These are phyloP conservation scores for Xylaria sp. DNA, from an alignment of 2,329 filamentous ascomycete genomes.

Conservation along the genomic window DNA sequence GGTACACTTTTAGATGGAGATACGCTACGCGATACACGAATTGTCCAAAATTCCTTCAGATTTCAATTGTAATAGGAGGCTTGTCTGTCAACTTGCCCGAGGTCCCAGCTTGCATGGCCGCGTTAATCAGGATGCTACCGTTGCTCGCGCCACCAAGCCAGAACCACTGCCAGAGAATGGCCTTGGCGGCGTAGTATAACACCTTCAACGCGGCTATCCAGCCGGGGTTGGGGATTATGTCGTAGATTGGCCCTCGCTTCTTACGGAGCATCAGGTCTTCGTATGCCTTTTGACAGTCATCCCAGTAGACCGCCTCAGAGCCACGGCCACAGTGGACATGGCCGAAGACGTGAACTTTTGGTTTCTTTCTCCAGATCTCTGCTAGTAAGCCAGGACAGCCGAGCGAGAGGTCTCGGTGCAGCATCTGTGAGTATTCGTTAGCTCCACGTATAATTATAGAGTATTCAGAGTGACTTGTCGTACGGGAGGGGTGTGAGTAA, in stretches of 20 bases:
- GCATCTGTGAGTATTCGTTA: constrained; percentile 50
- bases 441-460: neutral
- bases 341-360: constrained; percentile 80
- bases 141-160: constrained; percentile 59
- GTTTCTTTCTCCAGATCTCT: constrained; percentile 77
- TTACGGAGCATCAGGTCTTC: constrained; percentile 64
- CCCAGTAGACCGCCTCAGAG: constrained; percentile 73
- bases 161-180: constrained; percentile 61
- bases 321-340: constrained; percentile 83
- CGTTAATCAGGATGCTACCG: constrained; percentile 62
- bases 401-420: constrained; percentile 71
- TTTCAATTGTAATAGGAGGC: constrained; percentile 38
- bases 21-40: neutral
- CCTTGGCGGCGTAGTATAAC: constrained; percentile 52
- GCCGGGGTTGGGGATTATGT: constrained; percentile 51
- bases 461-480: constrained; percentile 23
- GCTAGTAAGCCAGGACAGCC: constrained; percentile 74
- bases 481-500: constrained; percentile 81
- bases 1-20: neutral
- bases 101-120: constrained; percentile 60
- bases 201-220: constrained; percentile 56
- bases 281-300: constrained; percentile 73
- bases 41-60: constrained; percentile 8
- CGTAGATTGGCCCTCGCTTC: constrained; percentile 50
- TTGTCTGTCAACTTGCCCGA: constrained; percentile 54